Evolutionary conservation across 192 early-diverging fungal genomes (phyloP).

Genomic region (Mortierella hygrophila): DNA sequence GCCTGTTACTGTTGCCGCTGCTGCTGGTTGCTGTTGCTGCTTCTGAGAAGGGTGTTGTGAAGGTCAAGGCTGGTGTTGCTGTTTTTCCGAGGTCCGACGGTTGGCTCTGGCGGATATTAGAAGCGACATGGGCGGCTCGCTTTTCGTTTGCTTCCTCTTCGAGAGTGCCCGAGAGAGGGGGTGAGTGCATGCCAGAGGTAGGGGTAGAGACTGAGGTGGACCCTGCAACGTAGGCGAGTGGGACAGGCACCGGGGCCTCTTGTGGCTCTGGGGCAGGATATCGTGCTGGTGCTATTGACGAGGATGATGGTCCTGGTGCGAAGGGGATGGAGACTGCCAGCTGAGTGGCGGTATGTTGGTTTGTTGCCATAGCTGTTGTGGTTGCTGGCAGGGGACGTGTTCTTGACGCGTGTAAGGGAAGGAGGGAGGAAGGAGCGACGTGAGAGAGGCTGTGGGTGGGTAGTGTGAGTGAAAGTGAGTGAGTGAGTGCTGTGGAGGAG

Average conservation of each 20-base stretch:
- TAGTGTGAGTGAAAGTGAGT: too few relatives aligned
- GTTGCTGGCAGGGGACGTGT: neutral
- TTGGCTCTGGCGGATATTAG: neutral
- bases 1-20: neutral
- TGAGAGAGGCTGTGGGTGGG: neutral
- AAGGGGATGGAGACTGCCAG: constrained; percentile 27
- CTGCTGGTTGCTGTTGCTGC: neutral
- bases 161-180: constrained; percentile 30
- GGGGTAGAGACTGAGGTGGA: constrained; percentile 22
- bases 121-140: constrained; percentile 5
- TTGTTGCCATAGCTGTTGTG: constrained; percentile 7
- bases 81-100: neutral
- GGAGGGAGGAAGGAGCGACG: neutral
- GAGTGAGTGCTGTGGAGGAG: too few relatives aligned
- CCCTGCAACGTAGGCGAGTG: neutral
- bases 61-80: neutral
- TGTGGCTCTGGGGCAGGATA: neutral
- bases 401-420: neutral
- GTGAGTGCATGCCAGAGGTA: constrained; percentile 46
- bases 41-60: neutral
- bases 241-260: neutral
- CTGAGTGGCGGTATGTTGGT: neutral
- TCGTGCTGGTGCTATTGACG: neutral
- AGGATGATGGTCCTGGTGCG: neutral
- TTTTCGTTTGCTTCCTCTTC: constrained; percentile 23